Evolutionary conservation across 2,329 filamentous ascomycete species (phyloP).

Genomic region (Epichloe gansuensis): DNA sequence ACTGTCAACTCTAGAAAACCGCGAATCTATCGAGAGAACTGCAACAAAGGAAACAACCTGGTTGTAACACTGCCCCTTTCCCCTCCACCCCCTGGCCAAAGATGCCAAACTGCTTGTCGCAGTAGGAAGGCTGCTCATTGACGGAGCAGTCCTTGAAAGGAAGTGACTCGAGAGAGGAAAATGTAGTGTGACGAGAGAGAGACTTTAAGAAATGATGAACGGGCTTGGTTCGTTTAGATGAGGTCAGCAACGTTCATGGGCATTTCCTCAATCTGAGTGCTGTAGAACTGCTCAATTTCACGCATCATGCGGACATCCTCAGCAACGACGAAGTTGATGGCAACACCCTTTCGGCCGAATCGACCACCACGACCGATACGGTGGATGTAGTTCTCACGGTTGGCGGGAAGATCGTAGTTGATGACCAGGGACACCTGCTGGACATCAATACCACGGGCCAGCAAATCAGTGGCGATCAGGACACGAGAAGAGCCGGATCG

Average conservation of each 20-base stretch:
- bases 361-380: conserved; percentile 98
- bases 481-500: conserved; percentile 97
- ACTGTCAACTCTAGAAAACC: conserved; percentile 22
- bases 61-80: conserved; percentile 15
- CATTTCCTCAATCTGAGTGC: conserved; percentile 99
- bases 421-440: conserved; percentile 99
- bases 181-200: conserved; percentile 12
- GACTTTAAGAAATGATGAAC: background rate
- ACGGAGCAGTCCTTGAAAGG: conserved; percentile 12
- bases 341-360: conserved; percentile 99
- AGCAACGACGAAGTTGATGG: conserved; percentile 99
- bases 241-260: conserved; percentile 82
- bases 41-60: conserved; percentile 21
- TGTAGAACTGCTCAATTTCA: conserved; percentile 99
- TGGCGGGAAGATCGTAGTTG: conserved; percentile 98
- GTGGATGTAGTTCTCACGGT: conserved; percentile 99
- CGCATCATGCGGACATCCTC: conserved; percentile 99
- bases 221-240: conserved; percentile 39
- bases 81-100: conserved; percentile 1
- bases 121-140: conserved; percentile 11
- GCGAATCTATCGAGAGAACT: conserved; percentile 27
- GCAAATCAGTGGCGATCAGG: conserved; percentile 91
- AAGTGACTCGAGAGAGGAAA: conserved; percentile 12
- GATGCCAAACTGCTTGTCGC: conserved; percentile 18
- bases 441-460: conserved; percentile 99